Conservation (phyloP, 257 asterid genomes). For the Prunella vulgaris region DNA sequence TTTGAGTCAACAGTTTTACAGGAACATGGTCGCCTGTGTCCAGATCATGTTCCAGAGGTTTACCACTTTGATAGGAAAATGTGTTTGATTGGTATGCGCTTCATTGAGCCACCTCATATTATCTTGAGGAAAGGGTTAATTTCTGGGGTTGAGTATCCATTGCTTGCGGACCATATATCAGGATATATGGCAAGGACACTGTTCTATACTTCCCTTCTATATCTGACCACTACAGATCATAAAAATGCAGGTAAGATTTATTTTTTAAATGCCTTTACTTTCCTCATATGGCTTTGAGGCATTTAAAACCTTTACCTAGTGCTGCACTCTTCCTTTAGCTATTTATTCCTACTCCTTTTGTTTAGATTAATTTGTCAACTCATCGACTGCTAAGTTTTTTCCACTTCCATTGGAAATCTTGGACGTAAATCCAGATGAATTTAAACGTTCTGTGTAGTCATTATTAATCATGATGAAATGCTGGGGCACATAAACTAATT, state of each 20-base stretch:
- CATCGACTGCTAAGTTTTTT: not conserved
- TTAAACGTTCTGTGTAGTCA: not conserved
- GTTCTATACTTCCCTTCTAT: slow-evolving; percentile 83
- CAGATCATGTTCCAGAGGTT: slow-evolving; percentile 84
- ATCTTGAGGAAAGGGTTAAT: slow-evolving; percentile 84
- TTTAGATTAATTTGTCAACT: not conserved
- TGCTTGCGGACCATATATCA: slow-evolving; percentile 77
- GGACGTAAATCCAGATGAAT: slow-evolving; percentile 1
- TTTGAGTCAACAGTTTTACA: slow-evolving; percentile 63
- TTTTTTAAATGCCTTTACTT: not conserved
- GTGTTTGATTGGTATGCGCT: slow-evolving; percentile 94
- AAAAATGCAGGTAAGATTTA: slow-evolving; percentile 65
- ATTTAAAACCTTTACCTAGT: not conserved
- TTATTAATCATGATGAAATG: slow-evolving; percentile 1
- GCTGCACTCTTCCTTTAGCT: not conserved
- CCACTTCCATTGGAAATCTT: not conserved
- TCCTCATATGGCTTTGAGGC: not conserved
- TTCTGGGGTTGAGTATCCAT: slow-evolving; percentile 84
- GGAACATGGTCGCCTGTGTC: slow-evolving; percentile 72
- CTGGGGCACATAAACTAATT: slow-evolving; percentile 16
- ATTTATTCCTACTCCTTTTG: not conserved
- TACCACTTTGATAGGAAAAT: slow-evolving; percentile 82
- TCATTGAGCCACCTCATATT: slow-evolving; percentile 94
- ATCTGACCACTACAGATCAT: slow-evolving; percentile 78
- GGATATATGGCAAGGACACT: slow-evolving; percentile 85